Percentiles rank a stretch among this genome's conserved stretches.
These are phyloP conservation scores for Bruguiera sexangula DNA, from an alignment of 345 rosid genomes.

Conservation along the genomic window DNA sequence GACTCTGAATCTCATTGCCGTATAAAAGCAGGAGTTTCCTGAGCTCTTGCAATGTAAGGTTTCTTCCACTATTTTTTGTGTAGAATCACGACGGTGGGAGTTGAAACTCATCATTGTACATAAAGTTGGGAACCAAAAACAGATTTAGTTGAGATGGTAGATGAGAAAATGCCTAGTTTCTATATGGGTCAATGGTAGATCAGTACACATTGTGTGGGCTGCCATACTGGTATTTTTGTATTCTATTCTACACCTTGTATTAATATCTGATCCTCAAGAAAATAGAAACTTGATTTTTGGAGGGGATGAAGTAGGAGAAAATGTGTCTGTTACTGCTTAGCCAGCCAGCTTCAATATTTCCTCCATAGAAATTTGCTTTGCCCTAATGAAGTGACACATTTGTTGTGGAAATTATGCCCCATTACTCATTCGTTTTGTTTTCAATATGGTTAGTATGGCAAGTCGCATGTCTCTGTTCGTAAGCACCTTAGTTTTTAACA, in stretches of 20 bases:
- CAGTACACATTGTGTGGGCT: neutral
- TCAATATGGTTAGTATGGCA: no score
- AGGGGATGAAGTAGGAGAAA: no score
- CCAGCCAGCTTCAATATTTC: no score
- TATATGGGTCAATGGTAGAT: slow-evolving; percentile 3
- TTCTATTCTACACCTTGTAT: slow-evolving; percentile 4
- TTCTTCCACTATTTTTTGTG: slow-evolving; percentile 2
- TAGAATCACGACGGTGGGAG: slow-evolving; percentile 5
- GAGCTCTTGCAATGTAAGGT: neutral
- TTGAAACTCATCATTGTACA: slow-evolving; percentile 21
- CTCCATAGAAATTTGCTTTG: no score
- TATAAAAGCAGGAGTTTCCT: slow-evolving; percentile 11
- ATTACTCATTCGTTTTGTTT: no score
- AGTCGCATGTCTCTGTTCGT: no score
- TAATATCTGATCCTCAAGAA: neutral
- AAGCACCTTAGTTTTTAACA: no score
- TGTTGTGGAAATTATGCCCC: no score
- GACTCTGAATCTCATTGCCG: slow-evolving; percentile 17
- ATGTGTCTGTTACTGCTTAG: no score
- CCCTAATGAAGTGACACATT: no score
- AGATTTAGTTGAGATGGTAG: slow-evolving; percentile 14
- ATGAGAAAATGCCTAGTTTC: slow-evolving; percentile 7
- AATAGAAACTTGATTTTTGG: no score
- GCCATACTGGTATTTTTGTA: slow-evolving; percentile 8
- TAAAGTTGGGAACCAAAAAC: slow-evolving; percentile 12